phyloP scores from a whole-genome alignment of 176 grass and related monocot species.

The Microstegium vimineum region DNA sequence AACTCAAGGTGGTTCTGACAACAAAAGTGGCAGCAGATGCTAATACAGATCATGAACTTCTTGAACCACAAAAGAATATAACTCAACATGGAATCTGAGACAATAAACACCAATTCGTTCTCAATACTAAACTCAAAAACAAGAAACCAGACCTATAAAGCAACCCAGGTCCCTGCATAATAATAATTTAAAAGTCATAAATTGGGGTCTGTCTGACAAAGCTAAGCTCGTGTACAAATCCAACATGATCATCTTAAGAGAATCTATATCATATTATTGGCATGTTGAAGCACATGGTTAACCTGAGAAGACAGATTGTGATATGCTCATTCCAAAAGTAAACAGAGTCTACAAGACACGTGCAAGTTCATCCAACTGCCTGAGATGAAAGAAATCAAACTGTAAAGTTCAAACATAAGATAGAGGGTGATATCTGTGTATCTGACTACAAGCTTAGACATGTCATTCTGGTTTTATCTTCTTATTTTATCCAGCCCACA shows the following conservation, averaged over 20 bases:
- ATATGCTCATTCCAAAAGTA: slow-evolving; percentile 16
- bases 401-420: not conserved
- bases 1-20: not conserved
- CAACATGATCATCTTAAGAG: not conserved
- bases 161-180: not conserved
- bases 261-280: not conserved
- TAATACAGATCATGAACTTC: not conserved
- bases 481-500: not conserved
- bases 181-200: not conserved
- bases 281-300: not conserved
- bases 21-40: not conserved
- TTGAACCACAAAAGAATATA: not conserved
- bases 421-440: not conserved
- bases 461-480: not conserved
- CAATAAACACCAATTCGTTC: not conserved
- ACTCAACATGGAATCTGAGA: not conserved
- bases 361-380: slow-evolving; percentile 9
- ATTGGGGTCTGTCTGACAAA: not conserved
- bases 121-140: not conserved
- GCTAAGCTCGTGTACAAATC: not conserved
- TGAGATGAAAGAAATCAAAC: not conserved
- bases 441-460: not conserved
- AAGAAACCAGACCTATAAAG: slow-evolving; percentile 2
- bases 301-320: not conserved
- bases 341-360: not conserved